Base-by-base conservation (phyloP, 169 alveolate genomes). In the Cryptosporidium viatorum region DNA sequence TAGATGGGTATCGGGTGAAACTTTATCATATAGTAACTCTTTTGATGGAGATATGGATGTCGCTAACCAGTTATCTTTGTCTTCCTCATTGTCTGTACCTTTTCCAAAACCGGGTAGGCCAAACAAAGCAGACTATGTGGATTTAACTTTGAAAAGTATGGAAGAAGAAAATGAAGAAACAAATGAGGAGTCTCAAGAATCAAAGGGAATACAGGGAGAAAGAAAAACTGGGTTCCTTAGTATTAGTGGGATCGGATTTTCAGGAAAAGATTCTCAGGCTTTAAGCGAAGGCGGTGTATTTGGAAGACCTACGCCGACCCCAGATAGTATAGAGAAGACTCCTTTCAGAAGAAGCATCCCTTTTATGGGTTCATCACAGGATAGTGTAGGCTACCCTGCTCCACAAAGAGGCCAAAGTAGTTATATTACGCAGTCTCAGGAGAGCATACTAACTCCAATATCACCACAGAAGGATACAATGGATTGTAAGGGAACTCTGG, bases 301-400 rank as follows among this genome's bases (percentile, higher is more conserved):
- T 12, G 35, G n/a, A 80, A 43, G 89, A 2, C 52, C 45, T 12
- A 37, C 37, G 2, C 68, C 41, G 16, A 33, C 48, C 7, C 14
- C 51, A 1, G 74, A 41, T 10, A 59, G 80, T 50, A 45, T 80
- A n/a, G 89, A 80, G 26, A 65, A 80, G 62, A 80, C 89, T 35
- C 89, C 89, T 14, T 80, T 62, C 41, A 80, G 89, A 50, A 59
- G 80, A 35, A 80, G 89, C 29, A 80, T 80, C 41, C 89, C 89
- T 7, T 62, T 62, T 26, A 35, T 67, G 55, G 75, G 75, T 80
- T 80, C 89, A 26, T 80, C 89, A 35, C 89, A 80, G 62, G 89
- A 80, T 39, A 80, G 89, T 29, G 89, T 80, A 4, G 89, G 89
- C 2, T 80, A 80, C 33, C 89, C 89, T 43, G 89, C 89, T 39